Conservation (phyloP, 2,329 filamentous ascomycete genomes). For the Parasarocladium wereldwijsianum region DNA sequence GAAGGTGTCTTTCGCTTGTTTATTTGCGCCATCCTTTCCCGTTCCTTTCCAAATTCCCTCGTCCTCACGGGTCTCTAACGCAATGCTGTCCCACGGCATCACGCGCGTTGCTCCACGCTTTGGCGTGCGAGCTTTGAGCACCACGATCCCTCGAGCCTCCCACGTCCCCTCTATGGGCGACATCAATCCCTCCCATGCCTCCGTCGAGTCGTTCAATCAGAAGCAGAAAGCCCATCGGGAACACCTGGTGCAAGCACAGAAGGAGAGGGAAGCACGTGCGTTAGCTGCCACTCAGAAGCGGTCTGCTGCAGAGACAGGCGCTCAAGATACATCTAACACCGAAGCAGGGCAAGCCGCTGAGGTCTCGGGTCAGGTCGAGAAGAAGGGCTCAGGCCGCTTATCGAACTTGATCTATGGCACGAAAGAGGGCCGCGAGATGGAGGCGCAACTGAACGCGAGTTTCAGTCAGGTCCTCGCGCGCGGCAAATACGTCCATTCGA, state of each 20-base stretch:
- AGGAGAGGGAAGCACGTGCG: constrained; percentile 77
- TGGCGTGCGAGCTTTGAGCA: constrained; percentile 40
- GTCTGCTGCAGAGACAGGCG: constrained; percentile 15
- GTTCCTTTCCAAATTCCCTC: constrained; percentile 4
- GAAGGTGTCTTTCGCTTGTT: constrained; percentile 2
- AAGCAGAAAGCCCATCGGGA: constrained; percentile 82
- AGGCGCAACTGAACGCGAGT: constrained; percentile 88
- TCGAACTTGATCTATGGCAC: constrained; percentile 93
- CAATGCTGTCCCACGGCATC: constrained; percentile 37
- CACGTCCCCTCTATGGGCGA: constrained; percentile 71
- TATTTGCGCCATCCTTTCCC: constrained; percentile 4
- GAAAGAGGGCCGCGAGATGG: constrained; percentile 83
- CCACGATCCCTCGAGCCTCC: constrained; percentile 27
- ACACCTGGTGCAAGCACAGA: constrained; percentile 60
- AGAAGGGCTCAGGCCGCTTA: constrained; percentile 58
- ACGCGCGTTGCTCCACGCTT: constrained; percentile 32
- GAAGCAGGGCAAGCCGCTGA: constrained; percentile 33
- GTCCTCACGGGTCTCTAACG: constrained; percentile 16
- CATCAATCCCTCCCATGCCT: constrained; percentile 50
- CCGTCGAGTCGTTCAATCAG: constrained; percentile 61
- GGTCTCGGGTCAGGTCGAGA: constrained; percentile 35
- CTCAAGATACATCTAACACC: constrained; percentile 21
- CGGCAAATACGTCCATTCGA: constrained; percentile 96
- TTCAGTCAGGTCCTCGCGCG: constrained; percentile 91
- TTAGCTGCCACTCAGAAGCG: constrained; percentile 23